Evolutionary conservation across 2,329 filamentous ascomycete species (phyloP), one percentile per base, ranked within the genome.

Genomic region (Fusarium sp.): DNA sequence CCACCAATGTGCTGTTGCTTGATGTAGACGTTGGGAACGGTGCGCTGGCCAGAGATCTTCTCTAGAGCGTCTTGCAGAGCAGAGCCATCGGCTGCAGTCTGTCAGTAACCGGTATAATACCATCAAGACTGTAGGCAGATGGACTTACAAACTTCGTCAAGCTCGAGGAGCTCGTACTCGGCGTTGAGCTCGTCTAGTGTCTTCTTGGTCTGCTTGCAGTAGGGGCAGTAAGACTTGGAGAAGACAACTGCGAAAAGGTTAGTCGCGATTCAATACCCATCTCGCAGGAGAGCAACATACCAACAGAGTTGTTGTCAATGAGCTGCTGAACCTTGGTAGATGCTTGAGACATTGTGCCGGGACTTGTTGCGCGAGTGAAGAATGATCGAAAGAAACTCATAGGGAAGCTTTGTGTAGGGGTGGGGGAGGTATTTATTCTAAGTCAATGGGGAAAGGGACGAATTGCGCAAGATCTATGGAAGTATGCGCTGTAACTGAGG

Each of bases 11-110:
- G 95, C 85, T 97, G 85, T 84, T 94, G 84, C 75, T 84, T 84
- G 82, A 99, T 98, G 86, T 92, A 98, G 84, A 97, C 92, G 85
- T 98, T 98, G 76, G 96, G 96, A 8, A 99, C 96, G 76, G 93
- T 95, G 77, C 90, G 87, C 87, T 99, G 96, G 80, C 88, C 86
- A 61, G 90, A 93, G 76, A 98, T 88, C 70, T 95, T 87, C 74
- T 88, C 81, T 66, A 99, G 92, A 27, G 94, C 94, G 71, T 89
- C 85, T 85, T 99, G 96, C 77, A 99, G 89, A 14, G 85, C 94
- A 72, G 83, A 80, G 71, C 96, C 95, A 78, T 98, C 95, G 70
- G 91, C 94, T 97, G 74, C 44, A 27, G 34, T 25, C 32, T 55
- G 68, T 79, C 60, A 77, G 76, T 46, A 24, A 18, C 8, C 37